Conservation (phyloP, 176 grass and related monocot genomes). For the barley (Hordeum vulgare) region DNA sequence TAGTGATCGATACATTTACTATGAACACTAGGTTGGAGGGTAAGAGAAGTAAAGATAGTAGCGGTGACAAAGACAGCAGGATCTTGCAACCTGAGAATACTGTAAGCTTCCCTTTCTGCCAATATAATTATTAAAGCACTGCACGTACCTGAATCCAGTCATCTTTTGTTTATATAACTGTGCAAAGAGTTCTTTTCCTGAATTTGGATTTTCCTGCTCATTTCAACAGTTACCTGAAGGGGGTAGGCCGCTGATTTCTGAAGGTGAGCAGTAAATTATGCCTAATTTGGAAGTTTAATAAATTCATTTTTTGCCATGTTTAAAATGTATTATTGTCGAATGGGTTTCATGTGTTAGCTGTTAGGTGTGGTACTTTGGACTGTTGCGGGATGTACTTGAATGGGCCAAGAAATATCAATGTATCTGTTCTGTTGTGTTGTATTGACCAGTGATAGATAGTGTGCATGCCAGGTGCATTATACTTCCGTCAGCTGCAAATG, state of each 20-base stretch:
- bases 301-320: not conserved
- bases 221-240: constrained; percentile 27
- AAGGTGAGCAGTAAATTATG: constrained; percentile 39
- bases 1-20: not conserved
- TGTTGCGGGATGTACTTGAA: not conserved
- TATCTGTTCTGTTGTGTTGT: not conserved
- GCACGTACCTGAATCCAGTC: not conserved
- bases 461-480: not conserved
- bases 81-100: constrained; percentile 25
- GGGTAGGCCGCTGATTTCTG: constrained; percentile 12
- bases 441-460: not conserved
- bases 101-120: constrained; percentile 15
- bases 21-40: constrained; percentile 36
- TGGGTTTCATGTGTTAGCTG: not conserved
- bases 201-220: not conserved
- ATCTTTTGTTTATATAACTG: not conserved
- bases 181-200: not conserved
- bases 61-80: constrained; percentile 8
- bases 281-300: not conserved
- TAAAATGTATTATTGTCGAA: not conserved
- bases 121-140: not conserved
- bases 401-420: not conserved
- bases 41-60: constrained; percentile 32
- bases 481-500: not conserved
- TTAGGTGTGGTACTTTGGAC: not conserved